A percentile compares a stretch with the other conserved stretches of the same genome.
phyloP scores from a whole-genome alignment of 768 basidiomycete species.

The Russula griseocarnosa region DNA sequence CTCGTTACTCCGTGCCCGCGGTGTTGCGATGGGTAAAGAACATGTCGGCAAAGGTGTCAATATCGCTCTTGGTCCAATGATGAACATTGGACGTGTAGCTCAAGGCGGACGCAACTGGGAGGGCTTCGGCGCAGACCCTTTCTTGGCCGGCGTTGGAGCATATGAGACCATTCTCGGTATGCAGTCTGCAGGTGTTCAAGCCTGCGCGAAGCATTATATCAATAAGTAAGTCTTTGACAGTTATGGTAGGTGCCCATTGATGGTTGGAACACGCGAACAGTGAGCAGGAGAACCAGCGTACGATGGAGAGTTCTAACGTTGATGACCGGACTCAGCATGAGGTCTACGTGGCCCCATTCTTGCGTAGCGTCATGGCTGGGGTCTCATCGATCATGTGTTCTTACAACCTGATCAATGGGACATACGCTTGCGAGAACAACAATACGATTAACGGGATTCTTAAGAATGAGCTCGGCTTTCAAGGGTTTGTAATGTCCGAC shows the following conservation, averaged over 20 bases:
- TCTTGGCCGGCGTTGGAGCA: constrained; percentile 69
- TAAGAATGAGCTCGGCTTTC: constrained; percentile 72
- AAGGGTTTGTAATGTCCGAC: constrained; percentile 74
- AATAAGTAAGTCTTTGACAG: constrained; percentile 51
- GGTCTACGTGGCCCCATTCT: constrained; percentile 66
- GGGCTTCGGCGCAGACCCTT: constrained; percentile 92
- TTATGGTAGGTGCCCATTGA: neutral
- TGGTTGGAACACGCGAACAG: constrained; percentile 33
- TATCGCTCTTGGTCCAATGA: constrained; percentile 74
- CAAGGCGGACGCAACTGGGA: constrained; percentile 90
- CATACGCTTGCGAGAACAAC: constrained; percentile 73
- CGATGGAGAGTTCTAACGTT: constrained; percentile 56
- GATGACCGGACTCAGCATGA: constrained; percentile 80
- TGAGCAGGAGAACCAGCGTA: constrained; percentile 66
- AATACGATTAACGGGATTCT: constrained; percentile 68
- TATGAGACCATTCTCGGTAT: constrained; percentile 82
- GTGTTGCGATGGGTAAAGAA: constrained; percentile 76
- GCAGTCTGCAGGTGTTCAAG: constrained; percentile 76
- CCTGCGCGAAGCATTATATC: constrained; percentile 80
- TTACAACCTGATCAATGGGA: constrained; percentile 66
- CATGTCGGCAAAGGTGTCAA: constrained; percentile 82
- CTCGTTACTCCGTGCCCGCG: constrained; percentile 69
- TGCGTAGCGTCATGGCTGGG: constrained; percentile 69
- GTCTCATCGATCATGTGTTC: constrained; percentile 73
- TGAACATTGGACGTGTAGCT: constrained; percentile 79